Percentiles rank a stretch among this genome's conserved stretches.
These are phyloP conservation scores for Clavulina sp. DNA, from an alignment of 768 basidiomycete genomes.

Conservation along the genomic window DNA sequence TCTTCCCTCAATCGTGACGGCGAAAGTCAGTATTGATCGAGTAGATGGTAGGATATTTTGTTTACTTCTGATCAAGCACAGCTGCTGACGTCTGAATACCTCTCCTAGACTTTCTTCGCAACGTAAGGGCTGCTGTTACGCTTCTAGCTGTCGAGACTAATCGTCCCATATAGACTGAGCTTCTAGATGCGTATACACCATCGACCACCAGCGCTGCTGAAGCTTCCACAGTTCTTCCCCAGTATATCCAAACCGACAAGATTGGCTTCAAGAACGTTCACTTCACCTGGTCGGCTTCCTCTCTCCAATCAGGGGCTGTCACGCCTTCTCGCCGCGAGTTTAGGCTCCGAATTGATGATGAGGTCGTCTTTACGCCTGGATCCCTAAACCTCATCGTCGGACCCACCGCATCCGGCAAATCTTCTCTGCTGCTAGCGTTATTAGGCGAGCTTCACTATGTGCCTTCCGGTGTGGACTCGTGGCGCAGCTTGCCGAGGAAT, in stretches of 20 bases:
- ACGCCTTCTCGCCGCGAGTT: conserved; percentile 30
- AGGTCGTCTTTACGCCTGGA: conserved; percentile 20
- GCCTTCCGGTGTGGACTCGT: conserved; percentile 27
- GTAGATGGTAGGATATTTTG: conserved; percentile 18
- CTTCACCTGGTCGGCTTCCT: conserved; percentile 34
- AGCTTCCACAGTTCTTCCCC: conserved; percentile 6
- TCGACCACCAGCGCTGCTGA: conserved; percentile 8
- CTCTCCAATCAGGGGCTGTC: conserved; percentile 28
- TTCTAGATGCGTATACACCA: conserved; percentile 20
- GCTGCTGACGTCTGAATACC: conserved; percentile 9
- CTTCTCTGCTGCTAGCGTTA: conserved; percentile 17
- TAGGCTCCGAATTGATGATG: conserved; percentile 16
- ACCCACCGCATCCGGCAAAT: conserved; percentile 17
- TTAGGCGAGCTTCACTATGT: conserved; percentile 24
- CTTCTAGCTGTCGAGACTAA: no score
- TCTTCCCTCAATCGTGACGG: conserved; percentile 21
- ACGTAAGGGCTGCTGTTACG: no score
- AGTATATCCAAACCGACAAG: conserved; percentile 6
- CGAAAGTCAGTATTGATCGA: conserved; percentile 49
- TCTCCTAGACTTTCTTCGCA: no score
- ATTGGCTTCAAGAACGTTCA: conserved; percentile 22
- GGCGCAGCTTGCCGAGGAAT: conserved; percentile 48
- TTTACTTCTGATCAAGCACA: conserved; percentile 24
- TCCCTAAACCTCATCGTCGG: conserved; percentile 22
- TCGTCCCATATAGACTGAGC: conserved; percentile 19